phyloP scores from a whole-genome alignment of 2,329 filamentous ascomycete species.

The Aspergillus sp. region DNA sequence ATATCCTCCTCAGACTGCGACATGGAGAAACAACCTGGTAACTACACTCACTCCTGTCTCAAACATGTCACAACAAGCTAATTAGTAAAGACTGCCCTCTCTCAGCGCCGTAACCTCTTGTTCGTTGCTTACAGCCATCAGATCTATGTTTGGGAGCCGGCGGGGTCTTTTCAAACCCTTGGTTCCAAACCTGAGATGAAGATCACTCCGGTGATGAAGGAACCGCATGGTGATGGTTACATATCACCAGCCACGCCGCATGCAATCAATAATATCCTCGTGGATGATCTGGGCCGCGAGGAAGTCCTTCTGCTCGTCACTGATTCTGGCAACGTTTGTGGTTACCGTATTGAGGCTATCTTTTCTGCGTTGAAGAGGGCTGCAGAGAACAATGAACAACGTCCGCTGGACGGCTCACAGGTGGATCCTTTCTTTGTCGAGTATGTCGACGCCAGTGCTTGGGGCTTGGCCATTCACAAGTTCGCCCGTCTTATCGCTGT shows the following conservation, averaged over 20 bases:
- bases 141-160: constrained; percentile 47
- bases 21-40: constrained; percentile 48
- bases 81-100: constrained; percentile 40
- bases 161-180: constrained; percentile 40
- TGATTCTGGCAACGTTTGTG: constrained; percentile 74
- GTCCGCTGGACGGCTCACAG: constrained; percentile 31
- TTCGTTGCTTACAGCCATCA: constrained; percentile 43
- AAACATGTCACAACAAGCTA: not conserved
- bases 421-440: constrained; percentile 65
- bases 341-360: constrained; percentile 62
- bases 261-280: constrained; percentile 66
- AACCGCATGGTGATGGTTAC: constrained; percentile 49
- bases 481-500: constrained; percentile 82
- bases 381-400: constrained; percentile 14
- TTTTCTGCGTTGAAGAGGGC: constrained; percentile 44
- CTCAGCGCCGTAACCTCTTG: constrained; percentile 47
- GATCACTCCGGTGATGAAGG: constrained; percentile 42
- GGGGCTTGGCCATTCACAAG: constrained; percentile 82
- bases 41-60: constrained; percentile 5
- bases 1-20: constrained; percentile 30
- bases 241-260: constrained; percentile 57
- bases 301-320: constrained; percentile 68
- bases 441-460: constrained; percentile 76
- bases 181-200: constrained; percentile 40
- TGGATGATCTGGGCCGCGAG: constrained; percentile 66